Evolutionary conservation across 1,139 yeast genomes (phyloP), one percentile per base, ranked within the genome.

Genomic region (Kazachstania sp.): DNA sequence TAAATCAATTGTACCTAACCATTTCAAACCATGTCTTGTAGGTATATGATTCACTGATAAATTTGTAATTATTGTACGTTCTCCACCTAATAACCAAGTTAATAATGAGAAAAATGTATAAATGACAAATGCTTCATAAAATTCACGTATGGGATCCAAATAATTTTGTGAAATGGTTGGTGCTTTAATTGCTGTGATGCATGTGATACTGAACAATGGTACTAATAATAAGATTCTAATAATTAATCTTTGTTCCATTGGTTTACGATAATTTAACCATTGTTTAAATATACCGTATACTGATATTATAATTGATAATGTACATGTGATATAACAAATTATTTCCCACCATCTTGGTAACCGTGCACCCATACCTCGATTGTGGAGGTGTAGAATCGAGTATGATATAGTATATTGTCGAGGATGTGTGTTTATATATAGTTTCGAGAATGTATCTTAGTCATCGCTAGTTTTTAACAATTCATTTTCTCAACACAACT

Each of bases 81-180:
- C 98, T 28, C 98, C 99, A 0, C 97, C 97, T 12, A 92, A 73
- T 71, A 87, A 77, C 52, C 82, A 79, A 1, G 95, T 87, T 48
- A 94, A 70, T 37, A 90, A 71, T 23, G 92, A 77, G 68, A 86
- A 90, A 65, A 92, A 92, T 2, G 97, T 88, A 64, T 92, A 94
- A 39, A 92, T 86, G 41, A 90, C 97, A 67, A 94, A 86, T 0
- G 97, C 96, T 66, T 94, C 99, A 65, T 92, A 92, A 1, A 90
- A 79, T 61, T 92, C 98, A 46, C 95, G 72, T 1, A 85, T 58
- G 0, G 97, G 95, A 53, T 83, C 95, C 9, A 90, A 58, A 23
- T 83, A 61, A 2, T 57, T 45, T 39, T 56, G 56, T 19, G 62
- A 52, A 13, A 51, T 39, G 44, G 69, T 68, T 32, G 78, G 73